Base-by-base conservation (phyloP, 257 asterid species). In the Capsicum rhomboideum region DNA sequence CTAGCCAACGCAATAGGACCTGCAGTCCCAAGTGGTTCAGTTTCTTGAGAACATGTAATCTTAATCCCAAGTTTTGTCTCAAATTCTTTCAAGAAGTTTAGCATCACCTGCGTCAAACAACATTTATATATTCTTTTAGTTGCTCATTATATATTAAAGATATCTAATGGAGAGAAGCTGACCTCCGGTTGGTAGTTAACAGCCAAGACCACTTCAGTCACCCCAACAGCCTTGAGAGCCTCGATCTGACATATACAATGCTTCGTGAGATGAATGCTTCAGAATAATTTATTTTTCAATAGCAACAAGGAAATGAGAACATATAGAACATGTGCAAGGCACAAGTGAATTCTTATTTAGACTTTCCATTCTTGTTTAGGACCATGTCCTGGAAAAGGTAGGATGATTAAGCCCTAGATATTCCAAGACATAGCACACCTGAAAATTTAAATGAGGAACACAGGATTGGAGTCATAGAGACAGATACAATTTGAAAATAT, bases 181-280 rank as follows among this genome's bases (percentile, higher is more conserved):
- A 96, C 99, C 98, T 94, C 98, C 2, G 98, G 99, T 90, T 96
- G 98, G 88, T 96, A 96, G 87, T 93, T 96, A 89, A 96, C 94
- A 56, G 99, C 99, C 82, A 96, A 93, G 71, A 96, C 97, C 78
- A 96, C 98, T 91, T 96, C 98, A 79, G 97, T 92, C 86, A 96
- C 99, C 86, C 99, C 99, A 84, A 91, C 85, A 83, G 95, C 96
- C 84, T 94, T 93, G 80, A 96, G 93, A 79, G 98, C 99, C 83
- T 96, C 98, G 34, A 96, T 94, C 99, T 94, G 93, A 78, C 84
- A 74, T 80, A 82, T 77, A 82, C 44, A 29, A 21, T 71, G 56
- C 55, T 53, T 6, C 84, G 61, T 37, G 44, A 50, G 21, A 64
- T 42, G 20, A 10, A 34, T 69, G 80, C 29, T 23, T 31, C 49